phyloP scores from a whole-genome alignment of 2,329 filamentous ascomycete genomes.

The Cytospora leucostoma region DNA sequence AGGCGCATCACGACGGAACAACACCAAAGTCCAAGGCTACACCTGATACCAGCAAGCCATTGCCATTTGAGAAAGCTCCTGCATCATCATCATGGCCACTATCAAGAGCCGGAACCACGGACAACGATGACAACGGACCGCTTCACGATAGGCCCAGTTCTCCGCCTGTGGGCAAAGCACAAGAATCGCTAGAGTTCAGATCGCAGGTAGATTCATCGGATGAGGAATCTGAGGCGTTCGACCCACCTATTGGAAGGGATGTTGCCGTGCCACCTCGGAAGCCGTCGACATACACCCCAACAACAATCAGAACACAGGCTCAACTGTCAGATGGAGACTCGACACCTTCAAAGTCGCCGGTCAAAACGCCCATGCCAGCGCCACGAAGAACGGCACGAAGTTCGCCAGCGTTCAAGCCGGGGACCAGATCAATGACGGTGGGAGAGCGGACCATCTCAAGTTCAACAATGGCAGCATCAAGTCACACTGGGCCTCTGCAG shows the following conservation, averaged over 20 bases:
- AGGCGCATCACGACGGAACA: background rate
- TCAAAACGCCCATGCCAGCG: conserved; percentile 3
- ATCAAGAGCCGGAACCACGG: background rate
- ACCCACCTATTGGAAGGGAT: conserved; percentile 2
- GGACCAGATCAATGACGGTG: background rate
- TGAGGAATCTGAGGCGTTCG: conserved; percentile 11
- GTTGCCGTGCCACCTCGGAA: background rate
- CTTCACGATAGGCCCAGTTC: background rate
- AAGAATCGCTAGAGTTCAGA: conserved; percentile 1
- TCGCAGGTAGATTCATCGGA: conserved; percentile 6
- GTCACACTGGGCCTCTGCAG: background rate
- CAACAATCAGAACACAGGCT: conserved; percentile 5
- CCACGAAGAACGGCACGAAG: background rate
- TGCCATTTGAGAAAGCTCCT: background rate
- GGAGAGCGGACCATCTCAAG: background rate
- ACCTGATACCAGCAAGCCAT: background rate
- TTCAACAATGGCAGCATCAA: background rate
- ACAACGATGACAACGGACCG: background rate
- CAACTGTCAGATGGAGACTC: background rate
- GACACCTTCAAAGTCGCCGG: conserved; percentile 7
- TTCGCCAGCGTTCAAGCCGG: background rate
- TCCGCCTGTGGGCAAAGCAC: background rate
- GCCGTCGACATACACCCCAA: background rate
- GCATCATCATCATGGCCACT: background rate
- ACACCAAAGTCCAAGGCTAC: background rate